These are phyloP conservation scores for Hanseniaspora clermontiae DNA, from an alignment of 805 yeast species.

Conservation along the genomic window DNA sequence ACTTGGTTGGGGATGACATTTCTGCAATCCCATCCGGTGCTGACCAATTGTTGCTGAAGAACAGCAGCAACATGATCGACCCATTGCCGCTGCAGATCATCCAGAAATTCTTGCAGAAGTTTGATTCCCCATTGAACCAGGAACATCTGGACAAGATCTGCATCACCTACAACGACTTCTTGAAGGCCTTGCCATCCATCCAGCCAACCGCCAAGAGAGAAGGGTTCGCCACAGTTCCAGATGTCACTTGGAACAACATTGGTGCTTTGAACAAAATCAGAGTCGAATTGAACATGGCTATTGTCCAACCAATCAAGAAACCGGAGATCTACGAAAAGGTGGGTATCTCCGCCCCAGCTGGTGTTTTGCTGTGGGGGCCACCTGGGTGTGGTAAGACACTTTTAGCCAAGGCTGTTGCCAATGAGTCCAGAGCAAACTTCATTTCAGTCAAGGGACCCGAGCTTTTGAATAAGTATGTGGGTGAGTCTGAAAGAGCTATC, in stretches of 20 bases:
- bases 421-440: slow-evolving; percentile 91
- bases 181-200: slow-evolving; percentile 75
- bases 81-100: slow-evolving; percentile 46
- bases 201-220: slow-evolving; percentile 97
- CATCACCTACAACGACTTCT: slow-evolving; percentile 67
- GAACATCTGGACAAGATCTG: slow-evolving; percentile 66
- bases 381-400: slow-evolving; percentile 98
- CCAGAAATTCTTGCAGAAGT: slow-evolving; percentile 55
- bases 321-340: slow-evolving; percentile 83
- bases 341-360: slow-evolving; percentile 93
- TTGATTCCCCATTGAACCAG: slow-evolving; percentile 66
- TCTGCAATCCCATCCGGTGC: slow-evolving; percentile 15
- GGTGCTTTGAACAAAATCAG: slow-evolving; percentile 77
- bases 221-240: slow-evolving; percentile 97
- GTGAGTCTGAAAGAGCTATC: slow-evolving; percentile 89
- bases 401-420: slow-evolving; percentile 94
- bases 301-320: slow-evolving; percentile 87
- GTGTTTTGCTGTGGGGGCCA: slow-evolving; percentile 97
- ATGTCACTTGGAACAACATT: slow-evolving; percentile 88
- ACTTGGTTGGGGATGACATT: slow-evolving; percentile 24
- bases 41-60: slow-evolving; percentile 20
- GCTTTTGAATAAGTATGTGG: slow-evolving; percentile 83
- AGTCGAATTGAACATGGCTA: slow-evolving; percentile 89
- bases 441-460: slow-evolving; percentile 96
- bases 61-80: slow-evolving; percentile 27